phyloP scores from a whole-genome alignment of 345 rosid genomes.

The Gossypium stocksii region DNA sequence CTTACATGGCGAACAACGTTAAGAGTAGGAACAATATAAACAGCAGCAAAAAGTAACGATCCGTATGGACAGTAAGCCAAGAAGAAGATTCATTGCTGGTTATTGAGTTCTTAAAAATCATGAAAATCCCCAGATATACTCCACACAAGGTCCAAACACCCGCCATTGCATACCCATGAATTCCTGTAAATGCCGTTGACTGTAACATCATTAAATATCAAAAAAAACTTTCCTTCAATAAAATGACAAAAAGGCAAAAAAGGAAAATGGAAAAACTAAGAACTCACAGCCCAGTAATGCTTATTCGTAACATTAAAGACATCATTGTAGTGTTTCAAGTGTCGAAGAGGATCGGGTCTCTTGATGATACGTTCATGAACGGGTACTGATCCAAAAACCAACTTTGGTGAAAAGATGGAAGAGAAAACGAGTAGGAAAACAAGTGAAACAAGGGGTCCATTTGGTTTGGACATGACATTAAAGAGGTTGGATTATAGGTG shows the following conservation, averaged over 20 bases:
- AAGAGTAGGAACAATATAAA: slow-evolving; percentile 39
- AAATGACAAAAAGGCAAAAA: not conserved
- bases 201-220: slow-evolving; percentile 29
- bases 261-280: not conserved
- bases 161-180: slow-evolving; percentile 53
- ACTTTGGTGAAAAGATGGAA: slow-evolving; percentile 13
- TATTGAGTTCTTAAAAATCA: slow-evolving; percentile 21
- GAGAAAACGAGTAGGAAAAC: slow-evolving; percentile 32
- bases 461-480: slow-evolving; percentile 20
- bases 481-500: not conserved
- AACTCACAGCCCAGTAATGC: slow-evolving; percentile 77
- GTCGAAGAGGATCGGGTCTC: slow-evolving; percentile 58
- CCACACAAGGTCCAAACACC: slow-evolving; percentile 52
- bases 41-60: slow-evolving; percentile 25
- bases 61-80: slow-evolving; percentile 15
- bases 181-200: slow-evolving; percentile 82
- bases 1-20: slow-evolving; percentile 55
- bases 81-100: slow-evolving; percentile 18
- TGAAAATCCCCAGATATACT: slow-evolving; percentile 37
- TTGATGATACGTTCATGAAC: slow-evolving; percentile 25
- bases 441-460: slow-evolving; percentile 25
- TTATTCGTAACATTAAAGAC: slow-evolving; percentile 45
- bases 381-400: slow-evolving; percentile 21
- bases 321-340: slow-evolving; percentile 46
- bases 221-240: not conserved